Evolutionary conservation across 139 green algal species (phyloP).

Genomic region (Medakamo hakoo): DNA sequence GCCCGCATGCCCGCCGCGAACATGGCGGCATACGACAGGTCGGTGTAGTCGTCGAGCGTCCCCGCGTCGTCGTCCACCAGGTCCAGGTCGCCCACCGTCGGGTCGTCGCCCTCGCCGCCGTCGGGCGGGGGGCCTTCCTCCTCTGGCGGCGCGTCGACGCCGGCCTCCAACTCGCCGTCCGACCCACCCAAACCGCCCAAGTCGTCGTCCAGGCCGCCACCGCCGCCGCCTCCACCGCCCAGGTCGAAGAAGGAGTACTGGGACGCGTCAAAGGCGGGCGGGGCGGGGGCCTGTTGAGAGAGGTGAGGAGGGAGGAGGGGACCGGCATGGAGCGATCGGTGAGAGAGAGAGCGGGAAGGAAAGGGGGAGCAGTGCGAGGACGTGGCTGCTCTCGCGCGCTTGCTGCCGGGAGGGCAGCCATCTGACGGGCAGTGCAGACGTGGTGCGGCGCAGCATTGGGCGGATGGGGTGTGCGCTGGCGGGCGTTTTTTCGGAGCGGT

Average conservation of each 20-base stretch:
- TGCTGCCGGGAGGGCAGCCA: too few relatives aligned
- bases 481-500: too few relatives aligned
- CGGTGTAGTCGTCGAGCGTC: constrained; percentile 31
- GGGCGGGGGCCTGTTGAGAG: background rate
- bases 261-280: constrained; percentile 20
- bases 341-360: too few relatives aligned
- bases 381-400: too few relatives aligned
- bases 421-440: too few relatives aligned
- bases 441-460: too few relatives aligned
- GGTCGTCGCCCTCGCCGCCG: constrained; percentile 17
- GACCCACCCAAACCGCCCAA: constrained; percentile 16
- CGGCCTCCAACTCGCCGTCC: constrained; percentile 38
- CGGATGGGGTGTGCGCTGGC: too few relatives aligned
- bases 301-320: background rate
- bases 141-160: constrained; percentile 48
- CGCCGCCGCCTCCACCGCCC: too few relatives aligned
- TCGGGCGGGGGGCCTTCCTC: constrained; percentile 15
- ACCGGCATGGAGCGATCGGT: too few relatives aligned
- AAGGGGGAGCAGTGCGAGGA: too few relatives aligned
- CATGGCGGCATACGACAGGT: constrained; percentile 44
- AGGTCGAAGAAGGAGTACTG: constrained; percentile 5
- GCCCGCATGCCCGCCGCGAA: constrained; percentile 18
- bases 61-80: too few relatives aligned
- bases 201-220: constrained; percentile 39
- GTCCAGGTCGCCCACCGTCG: constrained; percentile 13